Evolutionary conservation across 139 green algal genomes (phyloP), one percentile per base, ranked within the genome.

Genomic region (Micractinium conductrix): DNA sequence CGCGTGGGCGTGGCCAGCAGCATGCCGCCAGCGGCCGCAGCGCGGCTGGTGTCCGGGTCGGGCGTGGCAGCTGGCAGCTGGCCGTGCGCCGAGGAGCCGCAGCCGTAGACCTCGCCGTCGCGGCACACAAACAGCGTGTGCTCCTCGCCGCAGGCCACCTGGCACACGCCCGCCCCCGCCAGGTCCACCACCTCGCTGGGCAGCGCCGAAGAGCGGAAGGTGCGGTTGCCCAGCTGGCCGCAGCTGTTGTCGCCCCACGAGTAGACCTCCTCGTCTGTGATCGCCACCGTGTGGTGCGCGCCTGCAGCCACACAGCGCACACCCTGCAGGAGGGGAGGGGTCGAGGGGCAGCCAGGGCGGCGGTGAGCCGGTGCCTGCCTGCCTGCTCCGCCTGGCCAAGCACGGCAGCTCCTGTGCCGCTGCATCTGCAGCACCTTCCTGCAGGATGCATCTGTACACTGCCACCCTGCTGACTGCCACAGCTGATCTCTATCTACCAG

Each of bases 51-150:
- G 63, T 89, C 83, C 0, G 80, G 83, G 81, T 81, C 69, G 30
- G 50, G 21, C 33, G 70, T 63, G 43, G 63, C 62, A 35, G 53
- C 30, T 24, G 82, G 68, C 69, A 85, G 80, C 80, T 85, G 80
- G 37, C 80, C 80, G 53, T 79, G 50, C 26, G n/a, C 30, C 10
- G 33, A 50, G 65, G 76, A 79, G 37, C 95, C 95, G 92, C 94
- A 98, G 33, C 76, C 86, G 78, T 88, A 96, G 35, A 96, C 91
- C 22, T 74, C 45, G 80, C 83, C 87, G 21, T 85, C 87, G 48
- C 93, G 91, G 26, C 90, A 93, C 45, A 93, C 85, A 35, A 92
- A 93, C 19, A 96, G 85, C 8, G 94, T 97, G 92, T 98, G 95
- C 55, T 87, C 74, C 22, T 72, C 75, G 50, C 95, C 95, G 30